Percentiles rank a stretch among this genome's conserved stretches.
These are phyloP conservation scores for Fusarium sp. DNA, from an alignment of 2,329 filamentous ascomycete genomes.

Conservation along the genomic window DNA sequence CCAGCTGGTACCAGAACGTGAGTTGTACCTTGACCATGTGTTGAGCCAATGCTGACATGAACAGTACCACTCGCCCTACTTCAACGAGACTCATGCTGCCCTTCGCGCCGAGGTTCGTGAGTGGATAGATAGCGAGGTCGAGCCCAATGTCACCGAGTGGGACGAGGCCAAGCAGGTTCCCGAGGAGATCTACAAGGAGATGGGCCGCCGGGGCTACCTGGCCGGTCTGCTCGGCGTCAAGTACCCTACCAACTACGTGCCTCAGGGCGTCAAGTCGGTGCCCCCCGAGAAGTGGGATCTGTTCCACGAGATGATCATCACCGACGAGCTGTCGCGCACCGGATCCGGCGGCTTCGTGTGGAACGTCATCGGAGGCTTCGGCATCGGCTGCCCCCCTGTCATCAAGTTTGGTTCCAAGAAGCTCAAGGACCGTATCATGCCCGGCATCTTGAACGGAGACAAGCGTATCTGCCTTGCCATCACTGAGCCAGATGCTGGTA, in stretches of 20 bases:
- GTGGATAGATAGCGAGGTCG: slow-evolving; percentile 90
- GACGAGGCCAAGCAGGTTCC: slow-evolving; percentile 95
- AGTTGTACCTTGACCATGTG: slow-evolving; percentile 47
- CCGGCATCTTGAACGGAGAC: slow-evolving; percentile 87
- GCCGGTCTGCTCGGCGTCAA: slow-evolving; percentile 88
- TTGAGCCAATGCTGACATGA: slow-evolving; percentile 12
- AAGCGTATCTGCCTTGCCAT: slow-evolving; percentile 98
- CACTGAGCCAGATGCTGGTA: slow-evolving; percentile 94
- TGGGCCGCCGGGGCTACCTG: slow-evolving; percentile 92
- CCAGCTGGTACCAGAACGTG: slow-evolving; percentile 94
- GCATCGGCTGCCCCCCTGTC: slow-evolving; percentile 91
- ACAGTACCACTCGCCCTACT: slow-evolving; percentile 95
- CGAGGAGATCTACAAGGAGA: slow-evolving; percentile 90
- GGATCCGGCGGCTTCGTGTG: slow-evolving; percentile 95
- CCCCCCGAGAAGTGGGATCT: slow-evolving; percentile 93
- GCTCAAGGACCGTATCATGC: slow-evolving; percentile 87
- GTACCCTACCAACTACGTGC: slow-evolving; percentile 81
- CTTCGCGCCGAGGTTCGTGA: slow-evolving; percentile 90
- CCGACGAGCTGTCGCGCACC: slow-evolving; percentile 90
- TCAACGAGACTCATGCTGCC: slow-evolving; percentile 91
- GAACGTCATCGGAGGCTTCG: slow-evolving; percentile 97
- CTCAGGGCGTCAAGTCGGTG: slow-evolving; percentile 78
- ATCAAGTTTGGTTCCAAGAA: slow-evolving; percentile 91
- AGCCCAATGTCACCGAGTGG: slow-evolving; percentile 95
- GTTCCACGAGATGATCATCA: slow-evolving; percentile 97